These are phyloP conservation scores for Purshia tridentata DNA, from an alignment of 306 rosid genomes.

Conservation along the genomic window DNA sequence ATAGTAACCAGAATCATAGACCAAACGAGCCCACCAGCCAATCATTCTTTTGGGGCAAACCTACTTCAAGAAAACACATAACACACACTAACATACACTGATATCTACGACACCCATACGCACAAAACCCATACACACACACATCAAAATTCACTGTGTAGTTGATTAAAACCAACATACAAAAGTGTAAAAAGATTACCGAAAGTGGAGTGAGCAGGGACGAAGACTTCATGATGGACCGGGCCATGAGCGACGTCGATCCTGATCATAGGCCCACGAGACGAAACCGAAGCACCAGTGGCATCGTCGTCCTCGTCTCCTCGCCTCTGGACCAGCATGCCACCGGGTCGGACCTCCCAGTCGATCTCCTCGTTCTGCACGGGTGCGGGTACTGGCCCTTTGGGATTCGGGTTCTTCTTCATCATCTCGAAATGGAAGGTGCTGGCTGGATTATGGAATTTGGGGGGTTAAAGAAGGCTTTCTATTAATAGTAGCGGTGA, in stretches of 20 bases:
- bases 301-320: constrained; percentile 24
- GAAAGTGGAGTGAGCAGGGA: constrained; percentile 51
- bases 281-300: constrained; percentile 3
- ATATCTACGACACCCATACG: too few relatives aligned
- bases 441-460: background rate
- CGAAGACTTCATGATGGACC: constrained; percentile 29
- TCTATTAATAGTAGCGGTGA: background rate
- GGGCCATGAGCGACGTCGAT: constrained; percentile 40
- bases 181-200: constrained; percentile 28
- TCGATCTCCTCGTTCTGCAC: constrained; percentile 26
- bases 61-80: too few relatives aligned
- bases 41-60: too few relatives aligned
- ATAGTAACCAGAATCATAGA: background rate
- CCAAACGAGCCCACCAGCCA: too few relatives aligned
- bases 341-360: constrained; percentile 44
- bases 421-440: constrained; percentile 15
- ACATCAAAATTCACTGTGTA: background rate
- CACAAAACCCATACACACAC: background rate
- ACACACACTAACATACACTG: too few relatives aligned
- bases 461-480: background rate
- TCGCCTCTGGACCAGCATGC: constrained; percentile 51
- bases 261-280: constrained; percentile 33
- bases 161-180: background rate
- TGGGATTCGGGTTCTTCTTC: constrained; percentile 21
- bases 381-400: background rate